Evolutionary conservation across 495 filamentous ascomycete genomes (phyloP).

Genomic region (Aspergillus ellipticus): DNA sequence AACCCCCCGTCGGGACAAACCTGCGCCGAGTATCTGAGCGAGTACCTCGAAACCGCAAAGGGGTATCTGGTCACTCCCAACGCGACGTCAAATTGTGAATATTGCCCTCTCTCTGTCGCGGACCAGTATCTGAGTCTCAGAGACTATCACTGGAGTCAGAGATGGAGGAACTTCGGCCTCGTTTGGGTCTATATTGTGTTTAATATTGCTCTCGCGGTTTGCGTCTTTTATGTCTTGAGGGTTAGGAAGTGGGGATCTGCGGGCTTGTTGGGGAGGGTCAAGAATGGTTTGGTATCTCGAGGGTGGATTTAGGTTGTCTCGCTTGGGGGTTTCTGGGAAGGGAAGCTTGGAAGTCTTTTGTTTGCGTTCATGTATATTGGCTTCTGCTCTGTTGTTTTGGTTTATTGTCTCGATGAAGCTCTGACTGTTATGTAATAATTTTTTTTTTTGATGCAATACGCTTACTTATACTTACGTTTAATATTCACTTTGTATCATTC

Average conservation of each 20-base stretch:
- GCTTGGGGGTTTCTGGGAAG: too few species aligned
- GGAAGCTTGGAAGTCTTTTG: too few species aligned
- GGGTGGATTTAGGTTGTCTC: too few species aligned
- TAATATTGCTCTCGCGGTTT: constrained; percentile 40
- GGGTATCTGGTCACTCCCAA: constrained; percentile 37
- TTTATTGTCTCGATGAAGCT: too few species aligned
- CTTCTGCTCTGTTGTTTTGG: too few species aligned
- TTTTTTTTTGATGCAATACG: too few species aligned
- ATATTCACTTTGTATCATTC: too few species aligned
- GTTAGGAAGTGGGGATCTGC: background rate
- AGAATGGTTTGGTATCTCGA: background rate
- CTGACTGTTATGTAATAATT: too few species aligned
- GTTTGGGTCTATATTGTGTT: constrained; percentile 49
- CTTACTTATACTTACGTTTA: too few species aligned
- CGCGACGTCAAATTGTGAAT: constrained; percentile 32
- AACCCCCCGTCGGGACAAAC: constrained; percentile 42
- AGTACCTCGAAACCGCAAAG: constrained; percentile 21
- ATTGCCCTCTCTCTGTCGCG: constrained; percentile 36
- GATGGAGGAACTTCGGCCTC: constrained; percentile 34
- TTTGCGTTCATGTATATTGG: too few species aligned
- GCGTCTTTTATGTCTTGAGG: constrained; percentile 31
- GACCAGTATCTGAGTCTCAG: constrained; percentile 36
- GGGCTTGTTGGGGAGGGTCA: background rate
- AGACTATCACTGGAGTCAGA: constrained; percentile 31
- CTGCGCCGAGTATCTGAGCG: constrained; percentile 45